phyloP scores from a whole-genome alignment of 306 rosid genomes.

The Canavalia ensiformis region DNA sequence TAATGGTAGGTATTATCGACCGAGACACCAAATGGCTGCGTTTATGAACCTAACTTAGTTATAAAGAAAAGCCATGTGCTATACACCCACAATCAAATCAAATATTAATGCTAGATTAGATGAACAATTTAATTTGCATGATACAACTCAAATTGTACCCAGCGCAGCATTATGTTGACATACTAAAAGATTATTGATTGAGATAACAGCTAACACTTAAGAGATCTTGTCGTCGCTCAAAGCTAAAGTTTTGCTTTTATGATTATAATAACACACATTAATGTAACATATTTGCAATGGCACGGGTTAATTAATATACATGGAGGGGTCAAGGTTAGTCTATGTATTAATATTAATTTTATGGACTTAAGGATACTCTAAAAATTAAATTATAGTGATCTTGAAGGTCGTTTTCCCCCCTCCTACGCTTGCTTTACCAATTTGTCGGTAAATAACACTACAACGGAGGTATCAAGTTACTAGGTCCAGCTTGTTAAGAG shows the following conservation, averaged over 20 bases:
- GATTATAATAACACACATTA: neutral
- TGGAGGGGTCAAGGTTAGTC: neutral
- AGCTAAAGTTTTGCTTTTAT: neutral
- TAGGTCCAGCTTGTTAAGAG: neutral
- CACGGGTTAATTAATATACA: neutral
- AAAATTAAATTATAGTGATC: neutral
- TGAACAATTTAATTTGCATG: conserved; percentile 12
- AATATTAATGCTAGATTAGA: conserved; percentile 33
- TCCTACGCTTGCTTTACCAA: neutral
- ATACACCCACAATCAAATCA: conserved; percentile 1
- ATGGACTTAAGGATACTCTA: neutral
- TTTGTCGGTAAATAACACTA: conserved; percentile 17
- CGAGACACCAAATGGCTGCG: conserved; percentile 39
- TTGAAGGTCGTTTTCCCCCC: neutral
- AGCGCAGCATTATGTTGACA: neutral
- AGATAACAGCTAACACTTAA: neutral
- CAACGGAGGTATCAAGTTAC: neutral
- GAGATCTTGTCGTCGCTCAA: neutral
- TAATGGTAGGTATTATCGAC: conserved; percentile 23
- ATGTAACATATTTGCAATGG: conserved; percentile 10
- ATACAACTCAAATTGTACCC: neutral
- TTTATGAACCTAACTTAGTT: conserved; percentile 46
- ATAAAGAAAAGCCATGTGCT: conserved; percentile 39
- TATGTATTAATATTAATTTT: neutral
- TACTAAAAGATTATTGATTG: conserved; percentile 8